A percentile compares a stretch with the other conserved stretches of the same genome.
These are phyloP conservation scores for Aspergillus sp. DNA, from an alignment of 2,329 filamentous ascomycete genomes.

Conservation along the genomic window DNA sequence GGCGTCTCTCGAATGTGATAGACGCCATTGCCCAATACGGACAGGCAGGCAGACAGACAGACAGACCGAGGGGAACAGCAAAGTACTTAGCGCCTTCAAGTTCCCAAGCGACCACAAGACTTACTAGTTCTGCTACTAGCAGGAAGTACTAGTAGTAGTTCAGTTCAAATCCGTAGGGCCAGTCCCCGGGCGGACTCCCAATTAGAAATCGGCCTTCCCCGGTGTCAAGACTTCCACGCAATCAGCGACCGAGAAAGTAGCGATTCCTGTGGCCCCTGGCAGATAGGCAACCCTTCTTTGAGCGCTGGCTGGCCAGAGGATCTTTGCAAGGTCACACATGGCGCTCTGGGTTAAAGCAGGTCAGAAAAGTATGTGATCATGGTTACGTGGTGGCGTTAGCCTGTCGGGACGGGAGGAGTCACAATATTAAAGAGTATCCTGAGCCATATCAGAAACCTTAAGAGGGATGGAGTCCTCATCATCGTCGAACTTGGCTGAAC, in stretches of 20 bases:
- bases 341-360: slow-evolving; percentile 12
- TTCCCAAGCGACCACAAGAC: too few species aligned
- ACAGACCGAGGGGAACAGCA: background rate
- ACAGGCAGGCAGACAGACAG: background rate
- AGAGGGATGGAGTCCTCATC: background rate
- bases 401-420: slow-evolving; percentile 2
- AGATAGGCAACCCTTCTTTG: slow-evolving; percentile 10
- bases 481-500: too few species aligned
- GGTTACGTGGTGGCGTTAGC: slow-evolving; percentile 7
- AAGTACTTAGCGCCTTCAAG: too few species aligned
- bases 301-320: background rate
- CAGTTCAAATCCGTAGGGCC: background rate
- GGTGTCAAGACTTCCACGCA: background rate
- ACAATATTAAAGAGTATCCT: background rate
- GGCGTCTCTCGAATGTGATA: background rate
- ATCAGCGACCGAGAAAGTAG: background rate
- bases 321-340: slow-evolving; percentile 13
- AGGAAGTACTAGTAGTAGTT: background rate
- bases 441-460: background rate
- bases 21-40: background rate
- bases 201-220: slow-evolving; percentile 1
- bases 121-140: too few species aligned
- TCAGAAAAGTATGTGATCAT: slow-evolving; percentile 6
- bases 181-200: background rate
- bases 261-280: slow-evolving; percentile 11